Evolutionary conservation across 1,284 basidiomycete genomes (phyloP).

Genomic region (Leccinum pachyderme): DNA sequence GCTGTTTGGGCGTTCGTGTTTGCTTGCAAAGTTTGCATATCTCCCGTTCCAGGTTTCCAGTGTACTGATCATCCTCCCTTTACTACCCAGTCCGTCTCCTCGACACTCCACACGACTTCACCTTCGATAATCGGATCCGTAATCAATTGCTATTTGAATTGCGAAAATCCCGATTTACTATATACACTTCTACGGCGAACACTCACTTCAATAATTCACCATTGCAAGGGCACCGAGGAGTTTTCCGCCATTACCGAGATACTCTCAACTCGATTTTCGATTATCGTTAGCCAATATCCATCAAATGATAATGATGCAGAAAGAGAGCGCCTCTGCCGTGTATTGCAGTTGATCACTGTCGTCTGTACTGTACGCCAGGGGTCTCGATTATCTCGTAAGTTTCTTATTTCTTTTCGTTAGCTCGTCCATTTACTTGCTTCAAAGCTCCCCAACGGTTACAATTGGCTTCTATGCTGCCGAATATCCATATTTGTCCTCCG

Average conservation of each 20-base stretch:
- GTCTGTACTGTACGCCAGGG: constrained; percentile 63
- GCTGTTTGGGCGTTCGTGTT: constrained; percentile 67
- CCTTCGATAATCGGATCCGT: constrained; percentile 60
- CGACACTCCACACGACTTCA: constrained; percentile 77
- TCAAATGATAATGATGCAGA: constrained; percentile 17
- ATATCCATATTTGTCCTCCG: constrained; percentile 37
- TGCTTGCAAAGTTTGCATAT: constrained; percentile 63
- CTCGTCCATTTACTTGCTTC: neutral
- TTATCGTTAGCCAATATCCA: constrained; percentile 11
- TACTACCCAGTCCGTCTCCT: constrained; percentile 61
- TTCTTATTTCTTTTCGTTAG: neutral
- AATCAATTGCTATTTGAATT: constrained; percentile 49
- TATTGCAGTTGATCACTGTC: constrained; percentile 49
- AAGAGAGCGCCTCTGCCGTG: constrained; percentile 36
- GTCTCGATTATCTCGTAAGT: constrained; percentile 57
- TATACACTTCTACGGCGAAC: constrained; percentile 64
- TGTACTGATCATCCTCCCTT: constrained; percentile 2
- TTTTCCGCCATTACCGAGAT: constrained; percentile 61
- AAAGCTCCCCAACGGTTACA: constrained; percentile 49
- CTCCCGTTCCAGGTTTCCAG: neutral
- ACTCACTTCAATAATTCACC: constrained; percentile 78
- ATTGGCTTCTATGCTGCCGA: constrained; percentile 43
- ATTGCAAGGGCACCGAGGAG: constrained; percentile 66
- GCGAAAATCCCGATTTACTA: constrained; percentile 43
- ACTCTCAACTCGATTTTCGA: constrained; percentile 39